A percentile compares a stretch with the other conserved stretches of the same genome.
phyloP scores from a whole-genome alignment of 768 basidiomycete genomes.

The Hygrocybe punicea region DNA sequence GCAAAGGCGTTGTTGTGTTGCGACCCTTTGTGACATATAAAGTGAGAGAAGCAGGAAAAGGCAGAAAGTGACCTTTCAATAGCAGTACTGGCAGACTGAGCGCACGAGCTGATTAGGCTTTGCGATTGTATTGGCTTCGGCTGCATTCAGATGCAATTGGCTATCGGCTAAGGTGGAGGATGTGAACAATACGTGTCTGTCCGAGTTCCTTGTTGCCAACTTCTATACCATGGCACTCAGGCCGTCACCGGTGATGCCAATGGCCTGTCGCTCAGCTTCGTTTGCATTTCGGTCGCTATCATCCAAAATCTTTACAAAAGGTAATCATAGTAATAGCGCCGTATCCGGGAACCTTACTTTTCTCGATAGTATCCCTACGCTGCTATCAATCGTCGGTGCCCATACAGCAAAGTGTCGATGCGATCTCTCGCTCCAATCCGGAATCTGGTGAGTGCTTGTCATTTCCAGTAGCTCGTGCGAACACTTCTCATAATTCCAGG shows the following conservation, averaged over 20 bases:
- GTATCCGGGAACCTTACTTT: not conserved
- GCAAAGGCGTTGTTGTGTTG: conserved; percentile 28
- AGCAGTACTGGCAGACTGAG: not conserved
- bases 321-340: not conserved
- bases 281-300: not conserved
- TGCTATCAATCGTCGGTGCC: conserved; percentile 1
- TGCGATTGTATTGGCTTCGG: too few species aligned
- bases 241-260: not conserved
- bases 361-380: not conserved
- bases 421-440: not conserved
- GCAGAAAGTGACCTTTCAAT: too few species aligned
- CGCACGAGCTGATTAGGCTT: not conserved
- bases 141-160: too few species aligned
- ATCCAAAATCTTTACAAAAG: not conserved
- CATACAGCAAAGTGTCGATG: not conserved
- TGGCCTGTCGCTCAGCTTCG: not conserved
- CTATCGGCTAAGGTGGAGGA: too few species aligned
- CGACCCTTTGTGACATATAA: conserved; percentile 41
- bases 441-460: not conserved
- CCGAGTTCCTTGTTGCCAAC: not conserved
- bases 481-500: conserved; percentile 22
- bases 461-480: not conserved
- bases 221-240: not conserved
- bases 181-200: not conserved
- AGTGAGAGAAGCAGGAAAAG: conserved; percentile 22